These are phyloP conservation scores for Galerina sulciceps DNA, from an alignment of 768 basidiomycete species.

Conservation along the genomic window DNA sequence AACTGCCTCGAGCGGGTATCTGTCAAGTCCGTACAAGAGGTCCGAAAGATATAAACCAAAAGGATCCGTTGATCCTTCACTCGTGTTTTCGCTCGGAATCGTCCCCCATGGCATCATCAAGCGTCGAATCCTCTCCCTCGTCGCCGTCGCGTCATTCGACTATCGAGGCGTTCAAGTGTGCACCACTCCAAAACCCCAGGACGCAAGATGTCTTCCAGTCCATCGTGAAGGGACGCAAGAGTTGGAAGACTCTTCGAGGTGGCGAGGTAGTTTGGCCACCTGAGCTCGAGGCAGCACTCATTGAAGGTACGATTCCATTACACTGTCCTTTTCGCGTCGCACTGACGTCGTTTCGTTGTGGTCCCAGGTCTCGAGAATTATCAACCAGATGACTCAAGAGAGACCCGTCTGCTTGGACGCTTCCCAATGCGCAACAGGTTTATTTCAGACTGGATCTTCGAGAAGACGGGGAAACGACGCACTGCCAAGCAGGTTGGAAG, in stretches of 20 bases:
- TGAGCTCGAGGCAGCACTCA: constrained; percentile 74
- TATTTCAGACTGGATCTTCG: constrained; percentile 77
- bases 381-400: constrained; percentile 72
- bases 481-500: constrained; percentile 83
- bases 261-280: constrained; percentile 83
- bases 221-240: constrained; percentile 71
- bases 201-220: constrained; percentile 67
- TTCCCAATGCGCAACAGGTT: constrained; percentile 83
- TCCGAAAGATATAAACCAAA: constrained; percentile 35
- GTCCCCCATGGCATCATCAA: constrained; percentile 25
- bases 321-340: not conserved
- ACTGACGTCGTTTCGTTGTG: constrained; percentile 11
- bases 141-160: constrained; percentile 20
- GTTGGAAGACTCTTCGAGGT: constrained; percentile 75
- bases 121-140: constrained; percentile 20
- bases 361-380: constrained; percentile 69
- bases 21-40: constrained; percentile 22
- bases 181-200: constrained; percentile 34
- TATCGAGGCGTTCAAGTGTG: constrained; percentile 28
- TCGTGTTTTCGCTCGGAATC: constrained; percentile 22
- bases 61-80: constrained; percentile 24
- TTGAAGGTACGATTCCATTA: constrained; percentile 57
- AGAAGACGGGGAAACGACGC: constrained; percentile 68
- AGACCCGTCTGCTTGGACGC: constrained; percentile 72
- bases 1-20: constrained; percentile 31